Evolutionary conservation across 352 stramenopile species (phyloP).

Genomic region (Globisporangium barbulae): DNA sequence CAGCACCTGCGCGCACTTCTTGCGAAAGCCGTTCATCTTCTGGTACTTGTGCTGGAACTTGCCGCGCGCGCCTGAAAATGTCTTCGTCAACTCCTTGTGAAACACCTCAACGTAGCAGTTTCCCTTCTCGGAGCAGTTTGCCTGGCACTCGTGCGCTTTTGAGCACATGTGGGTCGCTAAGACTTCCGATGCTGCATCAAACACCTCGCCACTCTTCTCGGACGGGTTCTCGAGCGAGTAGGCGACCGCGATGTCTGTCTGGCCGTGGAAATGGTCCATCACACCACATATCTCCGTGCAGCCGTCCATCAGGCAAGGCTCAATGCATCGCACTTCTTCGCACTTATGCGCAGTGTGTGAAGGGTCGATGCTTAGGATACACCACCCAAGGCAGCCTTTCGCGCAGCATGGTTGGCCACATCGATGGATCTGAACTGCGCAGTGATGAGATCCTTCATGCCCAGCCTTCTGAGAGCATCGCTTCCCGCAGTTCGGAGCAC

Average conservation of each 20-base stretch:
- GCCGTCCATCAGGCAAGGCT: constrained; percentile 55
- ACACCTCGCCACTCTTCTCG: constrained; percentile 29
- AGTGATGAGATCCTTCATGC: constrained; percentile 44
- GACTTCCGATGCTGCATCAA: constrained; percentile 32
- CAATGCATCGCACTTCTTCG: constrained; percentile 5
- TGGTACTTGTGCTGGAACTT: constrained; percentile 71
- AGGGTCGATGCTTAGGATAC: constrained; percentile 45
- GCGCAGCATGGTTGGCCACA: constrained; percentile 53
- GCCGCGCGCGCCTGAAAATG: constrained; percentile 51
- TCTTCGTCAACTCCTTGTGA: constrained; percentile 63
- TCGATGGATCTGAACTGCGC: constrained; percentile 45
- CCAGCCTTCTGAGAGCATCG: constrained; percentile 38
- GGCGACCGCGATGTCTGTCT: constrained; percentile 34
- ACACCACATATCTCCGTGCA: constrained; percentile 47
- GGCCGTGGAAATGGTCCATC: constrained; percentile 65
- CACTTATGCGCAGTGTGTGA: not conserved
- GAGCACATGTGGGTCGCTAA: constrained; percentile 61
- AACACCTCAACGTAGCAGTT: constrained; percentile 78
- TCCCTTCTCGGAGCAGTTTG: constrained; percentile 48
- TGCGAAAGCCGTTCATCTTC: constrained; percentile 75
- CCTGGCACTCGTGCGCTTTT: constrained; percentile 52
- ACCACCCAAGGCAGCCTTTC: constrained; percentile 33
- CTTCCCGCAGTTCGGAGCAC: constrained; percentile 50
- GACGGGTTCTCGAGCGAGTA: constrained; percentile 43
- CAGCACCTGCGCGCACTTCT: constrained; percentile 49